Evolutionary conservation across 2,329 filamentous ascomycete genomes (phyloP), one percentile per base, ranked within the genome.

Genomic region (Biscogniauxia marginata): DNA sequence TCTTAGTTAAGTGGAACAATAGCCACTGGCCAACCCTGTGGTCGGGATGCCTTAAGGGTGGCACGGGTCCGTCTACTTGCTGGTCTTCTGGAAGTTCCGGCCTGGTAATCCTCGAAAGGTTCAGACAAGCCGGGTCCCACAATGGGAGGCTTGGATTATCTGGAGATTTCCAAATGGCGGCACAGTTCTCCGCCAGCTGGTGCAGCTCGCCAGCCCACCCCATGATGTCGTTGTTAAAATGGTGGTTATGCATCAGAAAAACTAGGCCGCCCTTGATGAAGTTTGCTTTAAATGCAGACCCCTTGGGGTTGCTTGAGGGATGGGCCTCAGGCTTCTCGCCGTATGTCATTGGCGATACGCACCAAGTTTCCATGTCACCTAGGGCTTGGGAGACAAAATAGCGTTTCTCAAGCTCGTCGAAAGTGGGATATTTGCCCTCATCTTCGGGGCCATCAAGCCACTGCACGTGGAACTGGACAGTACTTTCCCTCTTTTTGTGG

Each of bases 1-100:
- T 78, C 59, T 73, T 73, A 3, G 76, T 73, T 0, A 79, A 65
- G 51, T 79, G 76, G 55, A 78, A 77, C 1, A 78, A 67, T 0
- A 76, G 65, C 1, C 57, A 69, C 63, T 55, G 47, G 22, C 19
- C 5, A 7, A n/a, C 4, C 24, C 9, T 34, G 43, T 55, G 53
- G 22, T 21, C 48, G 19, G 53, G 53, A 8, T 55, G 39, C n/a
- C 18, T 46, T n/a, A 7, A 11, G 13, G 53, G 23, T 7, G 9
- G 4, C 13, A 23, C n/a, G 13, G 57, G 52, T 4, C 54, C 54
- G 22, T 55, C 52, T 18, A 57, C 44, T 7, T 25, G 46, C 43
- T 52, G 23, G 11, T 60, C 46, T 7, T 52, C 48, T 1, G 51
- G 48, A 21, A 25, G 52, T n/a, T 50, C 30, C 2, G 45, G 46